Evolutionary conservation across 805 yeast species (phyloP).

Genomic region (Nakazawaea molendinolei): DNA sequence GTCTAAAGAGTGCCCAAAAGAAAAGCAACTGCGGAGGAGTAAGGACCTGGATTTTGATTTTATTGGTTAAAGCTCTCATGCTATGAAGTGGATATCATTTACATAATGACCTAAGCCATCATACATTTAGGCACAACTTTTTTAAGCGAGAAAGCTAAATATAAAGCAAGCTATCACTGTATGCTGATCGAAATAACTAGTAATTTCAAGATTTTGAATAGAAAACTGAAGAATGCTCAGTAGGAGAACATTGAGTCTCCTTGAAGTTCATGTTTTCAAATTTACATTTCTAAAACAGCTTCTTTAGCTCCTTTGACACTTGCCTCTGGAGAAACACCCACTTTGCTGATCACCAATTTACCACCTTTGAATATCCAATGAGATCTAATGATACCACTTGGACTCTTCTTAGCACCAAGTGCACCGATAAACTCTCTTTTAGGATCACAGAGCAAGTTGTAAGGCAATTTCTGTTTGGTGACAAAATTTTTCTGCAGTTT

Average conservation of each 20-base stretch:
- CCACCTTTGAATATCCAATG: conserved; percentile 89
- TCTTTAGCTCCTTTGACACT: conserved; percentile 55
- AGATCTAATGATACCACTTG: conserved; percentile 77
- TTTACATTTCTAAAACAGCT: conserved; percentile 39
- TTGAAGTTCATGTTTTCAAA: background rate
- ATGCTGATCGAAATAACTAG: too few relatives aligned
- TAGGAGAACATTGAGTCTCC: background rate
- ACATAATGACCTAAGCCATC: too few relatives aligned
- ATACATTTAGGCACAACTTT: too few relatives aligned
- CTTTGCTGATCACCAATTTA: conserved; percentile 44
- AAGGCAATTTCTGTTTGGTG: conserved; percentile 66
- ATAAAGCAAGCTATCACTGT: too few relatives aligned
- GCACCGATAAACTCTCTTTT: conserved; percentile 56
- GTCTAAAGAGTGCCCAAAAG: too few relatives aligned
- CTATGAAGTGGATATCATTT: too few relatives aligned
- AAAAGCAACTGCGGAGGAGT: too few relatives aligned
- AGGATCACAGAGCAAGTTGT: conserved; percentile 74
- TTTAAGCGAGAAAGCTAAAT: too few relatives aligned
- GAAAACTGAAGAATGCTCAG: background rate
- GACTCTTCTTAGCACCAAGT: conserved; percentile 79
- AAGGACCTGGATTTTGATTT: too few relatives aligned
- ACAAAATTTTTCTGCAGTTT: conserved; percentile 73
- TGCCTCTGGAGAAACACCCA: conserved; percentile 51
- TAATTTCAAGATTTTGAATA: too few relatives aligned
- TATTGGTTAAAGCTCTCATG: too few relatives aligned